A percentile compares a stretch with the other conserved stretches of the same genome.
Evolutionary conservation across 371 early-diverging fungal genomes (phyloP).

Genomic region (Mortierella sp.): DNA sequence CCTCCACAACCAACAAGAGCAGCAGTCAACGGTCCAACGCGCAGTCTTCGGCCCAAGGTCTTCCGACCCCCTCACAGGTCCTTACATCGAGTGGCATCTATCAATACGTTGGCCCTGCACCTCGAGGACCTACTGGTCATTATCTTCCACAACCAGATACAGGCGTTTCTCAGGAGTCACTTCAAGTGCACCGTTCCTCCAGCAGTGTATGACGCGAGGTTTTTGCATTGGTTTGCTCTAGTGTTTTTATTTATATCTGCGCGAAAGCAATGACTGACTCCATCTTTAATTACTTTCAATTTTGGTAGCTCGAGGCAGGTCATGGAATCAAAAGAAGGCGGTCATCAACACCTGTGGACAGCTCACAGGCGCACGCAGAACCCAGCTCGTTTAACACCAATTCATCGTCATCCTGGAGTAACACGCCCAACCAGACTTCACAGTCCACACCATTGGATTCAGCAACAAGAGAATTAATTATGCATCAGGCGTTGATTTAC

Average conservation of each 20-base stretch:
- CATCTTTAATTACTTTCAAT: background rate
- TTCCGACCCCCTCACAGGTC: slow-evolving; percentile 45
- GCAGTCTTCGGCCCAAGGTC: slow-evolving; percentile 18
- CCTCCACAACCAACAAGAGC: slow-evolving; percentile 22
- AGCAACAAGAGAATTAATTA: slow-evolving; percentile 60
- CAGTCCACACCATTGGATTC: slow-evolving; percentile 22
- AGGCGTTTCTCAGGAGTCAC: slow-evolving; percentile 27
- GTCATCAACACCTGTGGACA: slow-evolving; percentile 37
- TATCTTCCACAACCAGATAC: slow-evolving; percentile 23
- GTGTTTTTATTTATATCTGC: background rate
- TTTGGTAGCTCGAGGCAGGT: slow-evolving; percentile 16
- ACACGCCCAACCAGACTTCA: slow-evolving; percentile 28
- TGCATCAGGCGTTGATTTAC: slow-evolving; percentile 69
- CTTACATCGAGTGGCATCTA: slow-evolving; percentile 29
- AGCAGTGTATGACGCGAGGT: slow-evolving; percentile 29
- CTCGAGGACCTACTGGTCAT: slow-evolving; percentile 9
- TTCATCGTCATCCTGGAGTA: slow-evolving; percentile 38
- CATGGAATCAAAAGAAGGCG: slow-evolving; percentile 34
- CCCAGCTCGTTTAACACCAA: slow-evolving; percentile 45
- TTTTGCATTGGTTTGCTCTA: background rate
- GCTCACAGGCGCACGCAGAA: slow-evolving; percentile 39
- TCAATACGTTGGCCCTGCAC: slow-evolving; percentile 38
- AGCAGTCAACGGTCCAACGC: slow-evolving; percentile 15
- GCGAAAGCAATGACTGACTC: background rate
- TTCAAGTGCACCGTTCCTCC: slow-evolving; percentile 17